Evolutionary conservation across 2,329 filamentous ascomycete species (phyloP).

Genomic region (Pseudogymnoascus sp.): DNA sequence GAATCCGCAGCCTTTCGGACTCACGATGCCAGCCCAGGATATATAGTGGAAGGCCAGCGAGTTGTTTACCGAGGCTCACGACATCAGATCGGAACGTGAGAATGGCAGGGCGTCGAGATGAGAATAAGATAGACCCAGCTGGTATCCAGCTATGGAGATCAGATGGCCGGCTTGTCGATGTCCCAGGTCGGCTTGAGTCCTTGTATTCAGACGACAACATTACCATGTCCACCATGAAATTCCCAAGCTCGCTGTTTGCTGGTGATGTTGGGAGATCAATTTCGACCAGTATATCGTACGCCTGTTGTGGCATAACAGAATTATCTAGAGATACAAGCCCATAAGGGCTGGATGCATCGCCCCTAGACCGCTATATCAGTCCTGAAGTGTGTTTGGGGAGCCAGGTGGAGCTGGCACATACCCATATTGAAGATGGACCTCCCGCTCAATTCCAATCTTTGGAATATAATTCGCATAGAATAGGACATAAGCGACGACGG

Average conservation of each 20-base stretch:
- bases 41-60: constrained; percentile 62
- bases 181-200: constrained; percentile 16
- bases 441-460: constrained; percentile 52
- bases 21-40: constrained; percentile 59
- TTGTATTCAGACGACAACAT: constrained; percentile 48
- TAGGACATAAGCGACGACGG: constrained; percentile 53
- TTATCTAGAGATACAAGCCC: constrained; percentile 26
- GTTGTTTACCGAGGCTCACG: constrained; percentile 53
- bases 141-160: constrained; percentile 23
- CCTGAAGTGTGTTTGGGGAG: background rate
- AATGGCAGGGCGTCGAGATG: constrained; percentile 66
- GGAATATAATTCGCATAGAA: constrained; percentile 67
- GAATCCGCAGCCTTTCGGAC: constrained; percentile 54
- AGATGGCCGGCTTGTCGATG: constrained; percentile 17
- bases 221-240: constrained; percentile 87
- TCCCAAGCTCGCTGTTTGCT: constrained; percentile 68
- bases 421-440: constrained; percentile 61
- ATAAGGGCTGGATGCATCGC: constrained; percentile 32
- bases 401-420: constrained; percentile 27
- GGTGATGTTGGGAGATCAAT: constrained; percentile 73
- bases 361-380: constrained; percentile 20
- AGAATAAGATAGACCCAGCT: constrained; percentile 43
- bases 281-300: constrained; percentile 75
- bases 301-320: constrained; percentile 61
- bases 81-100: constrained; percentile 69